Base-by-base conservation (phyloP, 352 stramenopile species). In the Globisporangium splendens region DNA sequence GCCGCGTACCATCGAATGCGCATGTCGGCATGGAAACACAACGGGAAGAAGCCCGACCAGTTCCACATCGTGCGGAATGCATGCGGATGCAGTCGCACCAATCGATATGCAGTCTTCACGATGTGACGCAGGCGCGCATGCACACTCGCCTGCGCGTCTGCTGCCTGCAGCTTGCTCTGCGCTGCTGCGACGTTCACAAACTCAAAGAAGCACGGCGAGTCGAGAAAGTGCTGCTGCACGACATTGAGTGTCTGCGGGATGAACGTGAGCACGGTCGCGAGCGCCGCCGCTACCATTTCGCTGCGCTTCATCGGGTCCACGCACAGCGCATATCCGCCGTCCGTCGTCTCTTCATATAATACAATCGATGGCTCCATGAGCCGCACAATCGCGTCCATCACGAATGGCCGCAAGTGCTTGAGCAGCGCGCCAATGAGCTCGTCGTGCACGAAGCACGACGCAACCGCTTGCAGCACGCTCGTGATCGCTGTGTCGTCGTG, bases 1-100 rank as follows among this genome's bases (percentile, higher is more conserved):
- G 80, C 77, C 0, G 86, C 86, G 56, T 79, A 84, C 76, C 79
- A 89, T 18, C 79, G 77, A 11, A 88, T 69, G 20, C 54, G 50
- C 24, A 62, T 31, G 50, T 95, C 79, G 10, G 84, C 69, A 53
- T 89, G 70, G 56, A 90, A 90, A 52, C 80, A 88, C 39, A 95
- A 67, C n/a, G 83, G 77, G 56, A 91, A 93, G 47, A 94, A 83
- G 2, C 74, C 61, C 21, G 80, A 77, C 84, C 83, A 95, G 67
- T 95, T 93, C 83, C 84, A 95, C 18, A 89, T 68, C 52, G 66
- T 39, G 24, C 63, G 60, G 31, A 90, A 68, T 39, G 84, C 81
- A 22, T 75, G 72, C 17, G 83, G 76, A 54, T 84, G 66, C 31
- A 77, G 46, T 11, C 69, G 54, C 14, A 93, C 50, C 43, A 95